Conservation (phyloP, 768 basidiomycete species). For the Calvatia gigantea region DNA sequence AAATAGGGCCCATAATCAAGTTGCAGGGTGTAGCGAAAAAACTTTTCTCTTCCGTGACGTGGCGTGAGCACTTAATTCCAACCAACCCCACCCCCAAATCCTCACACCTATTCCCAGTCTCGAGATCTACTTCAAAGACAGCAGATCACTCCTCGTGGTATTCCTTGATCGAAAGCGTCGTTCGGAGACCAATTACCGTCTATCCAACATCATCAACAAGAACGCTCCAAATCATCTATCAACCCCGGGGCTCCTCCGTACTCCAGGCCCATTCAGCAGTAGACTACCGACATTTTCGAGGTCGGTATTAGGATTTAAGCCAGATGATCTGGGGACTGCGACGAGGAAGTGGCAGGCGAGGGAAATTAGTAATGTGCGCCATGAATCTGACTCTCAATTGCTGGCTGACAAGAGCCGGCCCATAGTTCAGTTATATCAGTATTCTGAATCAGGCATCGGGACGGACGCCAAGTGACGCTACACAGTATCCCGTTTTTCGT, state of each 20-base stretch:
- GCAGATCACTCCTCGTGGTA: conserved; percentile 80
- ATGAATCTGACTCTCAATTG: background rate
- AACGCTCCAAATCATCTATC: conserved; percentile 36
- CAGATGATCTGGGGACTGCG: conserved; percentile 65
- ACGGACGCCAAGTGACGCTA: conserved; percentile 90
- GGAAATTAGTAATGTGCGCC: conserved; percentile 84
- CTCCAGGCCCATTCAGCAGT: conserved; percentile 47
- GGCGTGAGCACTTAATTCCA: conserved; percentile 57
- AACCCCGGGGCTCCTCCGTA: conserved; percentile 50
- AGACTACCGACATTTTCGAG: conserved; percentile 38
- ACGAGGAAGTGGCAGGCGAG: conserved; percentile 85
- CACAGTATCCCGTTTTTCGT: conserved; percentile 93
- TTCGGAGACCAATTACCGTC: conserved; percentile 51
- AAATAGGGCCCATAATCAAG: conserved; percentile 72
- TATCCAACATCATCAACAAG: conserved; percentile 45
- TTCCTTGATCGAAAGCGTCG: conserved; percentile 71
- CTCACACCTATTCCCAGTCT: conserved; percentile 41
- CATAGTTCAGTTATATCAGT: conserved; percentile 83
- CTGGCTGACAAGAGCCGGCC: background rate
- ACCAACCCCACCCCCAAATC: background rate
- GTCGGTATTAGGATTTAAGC: conserved; percentile 44
- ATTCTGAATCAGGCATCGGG: conserved; percentile 91
- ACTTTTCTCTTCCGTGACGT: conserved; percentile 90
- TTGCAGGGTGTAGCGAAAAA: conserved; percentile 75
- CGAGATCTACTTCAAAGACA: conserved; percentile 92